Conservation (phyloP, 2,329 filamentous ascomycete genomes). For the Fusarium buxicola region DNA sequence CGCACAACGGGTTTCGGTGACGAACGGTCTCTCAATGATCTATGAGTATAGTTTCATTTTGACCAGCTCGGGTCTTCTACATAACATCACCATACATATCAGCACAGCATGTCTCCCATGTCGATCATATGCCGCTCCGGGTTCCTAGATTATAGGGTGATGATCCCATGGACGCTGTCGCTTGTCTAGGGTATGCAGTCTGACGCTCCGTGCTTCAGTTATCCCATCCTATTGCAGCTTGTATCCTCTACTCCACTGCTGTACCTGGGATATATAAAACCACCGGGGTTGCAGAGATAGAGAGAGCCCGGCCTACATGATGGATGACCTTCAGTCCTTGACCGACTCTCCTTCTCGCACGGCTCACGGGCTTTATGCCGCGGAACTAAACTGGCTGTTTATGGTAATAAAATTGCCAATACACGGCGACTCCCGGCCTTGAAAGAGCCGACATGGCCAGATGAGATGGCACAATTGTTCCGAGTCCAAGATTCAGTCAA, state of each 20-base stretch:
- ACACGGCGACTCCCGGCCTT: constrained; percentile 20
- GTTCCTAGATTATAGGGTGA: background rate
- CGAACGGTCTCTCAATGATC: background rate
- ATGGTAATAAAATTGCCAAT: background rate
- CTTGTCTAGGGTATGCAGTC: constrained; percentile 5
- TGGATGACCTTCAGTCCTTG: too few relatives aligned
- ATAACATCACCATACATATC: too few relatives aligned
- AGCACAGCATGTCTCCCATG: too few relatives aligned
- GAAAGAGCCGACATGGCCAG: constrained; percentile 25
- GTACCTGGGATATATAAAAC: constrained; percentile 11
- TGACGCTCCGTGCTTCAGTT: constrained; percentile 2
- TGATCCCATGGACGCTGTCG: background rate
- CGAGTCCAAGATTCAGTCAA: constrained; percentile 1
- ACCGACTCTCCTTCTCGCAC: background rate
- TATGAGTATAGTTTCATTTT: too few relatives aligned
- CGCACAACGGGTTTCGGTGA: background rate
- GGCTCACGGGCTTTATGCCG: background rate
- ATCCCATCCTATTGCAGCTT: constrained; percentile 1
- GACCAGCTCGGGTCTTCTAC: too few relatives aligned
- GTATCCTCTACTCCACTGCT: constrained; percentile 1
- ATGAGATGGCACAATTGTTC: constrained; percentile 15
- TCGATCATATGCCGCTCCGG: background rate
- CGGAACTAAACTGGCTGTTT: background rate
- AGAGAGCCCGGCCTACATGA: background rate
- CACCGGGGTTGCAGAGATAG: constrained; percentile 1